Percentiles rank a stretch among this genome's conserved stretches.
Conservation (phyloP, 768 basidiomycete species). For the Lactifluus volemus region DNA sequence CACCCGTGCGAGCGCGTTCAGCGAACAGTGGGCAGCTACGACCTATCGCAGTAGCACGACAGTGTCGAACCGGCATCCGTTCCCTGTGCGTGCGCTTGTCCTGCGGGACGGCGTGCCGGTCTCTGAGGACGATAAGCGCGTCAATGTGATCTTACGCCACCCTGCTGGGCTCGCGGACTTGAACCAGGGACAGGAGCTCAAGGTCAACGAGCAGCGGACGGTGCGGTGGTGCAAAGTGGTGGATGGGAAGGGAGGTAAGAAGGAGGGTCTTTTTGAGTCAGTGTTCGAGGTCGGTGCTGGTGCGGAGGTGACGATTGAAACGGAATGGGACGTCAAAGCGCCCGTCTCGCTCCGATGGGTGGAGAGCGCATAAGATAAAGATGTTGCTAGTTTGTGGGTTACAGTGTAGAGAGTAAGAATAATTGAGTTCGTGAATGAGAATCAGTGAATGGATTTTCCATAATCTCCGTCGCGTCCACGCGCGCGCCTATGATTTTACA, state of each 20-base stretch:
- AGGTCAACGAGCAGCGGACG: conserved; percentile 25
- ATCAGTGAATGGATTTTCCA: no score
- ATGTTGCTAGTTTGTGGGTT: not conserved
- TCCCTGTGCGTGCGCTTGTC: conserved; percentile 35
- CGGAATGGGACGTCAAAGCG: conserved; percentile 46
- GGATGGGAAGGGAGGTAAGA: conserved; percentile 41
- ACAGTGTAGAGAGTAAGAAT: no score
- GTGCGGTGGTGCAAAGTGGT: conserved; percentile 31
- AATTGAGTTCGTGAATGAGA: no score
- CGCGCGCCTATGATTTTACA: no score
- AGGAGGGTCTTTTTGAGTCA: conserved; percentile 54
- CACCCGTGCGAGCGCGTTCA: conserved; percentile 33
- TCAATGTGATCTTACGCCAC: conserved; percentile 38
- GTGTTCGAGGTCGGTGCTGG: conserved; percentile 36
- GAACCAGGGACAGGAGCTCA: conserved; percentile 32
- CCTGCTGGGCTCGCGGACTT: conserved; percentile 40
- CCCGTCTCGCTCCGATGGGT: conserved; percentile 27
- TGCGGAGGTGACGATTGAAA: conserved; percentile 34
- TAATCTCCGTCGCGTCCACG: no score
- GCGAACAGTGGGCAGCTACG: conserved; percentile 36
- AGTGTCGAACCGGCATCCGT: conserved; percentile 40
- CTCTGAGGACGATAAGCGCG: conserved; percentile 30
- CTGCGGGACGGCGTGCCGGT: conserved; percentile 41
- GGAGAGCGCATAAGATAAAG: conserved; percentile 11
- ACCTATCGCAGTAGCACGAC: conserved; percentile 33